A percentile compares a stretch with the other conserved stretches of the same genome.
Evolutionary conservation across 148 eudicot species (phyloP).

Genomic region (Rhododendron molle): DNA sequence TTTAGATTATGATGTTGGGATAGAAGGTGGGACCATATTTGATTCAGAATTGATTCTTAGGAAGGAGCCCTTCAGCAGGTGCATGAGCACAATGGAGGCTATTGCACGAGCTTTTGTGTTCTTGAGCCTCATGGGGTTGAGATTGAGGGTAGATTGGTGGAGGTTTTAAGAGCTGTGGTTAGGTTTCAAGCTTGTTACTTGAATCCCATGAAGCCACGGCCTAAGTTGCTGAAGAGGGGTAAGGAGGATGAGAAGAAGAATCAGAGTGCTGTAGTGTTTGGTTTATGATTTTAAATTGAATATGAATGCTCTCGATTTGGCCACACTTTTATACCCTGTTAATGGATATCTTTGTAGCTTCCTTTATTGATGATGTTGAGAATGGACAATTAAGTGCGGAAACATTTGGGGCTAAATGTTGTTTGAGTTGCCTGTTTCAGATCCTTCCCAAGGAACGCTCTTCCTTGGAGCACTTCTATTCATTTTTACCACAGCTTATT

Average conservation of each 20-base stretch:
- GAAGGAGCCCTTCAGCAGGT: slow-evolving; percentile 88
- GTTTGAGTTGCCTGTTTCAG: slow-evolving; percentile 86
- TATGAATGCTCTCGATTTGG: neutral
- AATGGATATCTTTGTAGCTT: neutral
- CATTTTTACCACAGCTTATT: slow-evolving; percentile 54
- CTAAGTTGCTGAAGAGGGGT: slow-evolving; percentile 38
- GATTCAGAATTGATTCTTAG: slow-evolving; percentile 78
- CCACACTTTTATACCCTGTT: neutral
- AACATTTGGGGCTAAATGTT: slow-evolving; percentile 41
- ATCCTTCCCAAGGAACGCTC: slow-evolving; percentile 67
- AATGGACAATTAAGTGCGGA: slow-evolving; percentile 21
- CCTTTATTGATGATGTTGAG: slow-evolving; percentile 4
- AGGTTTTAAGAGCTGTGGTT: slow-evolving; percentile 78
- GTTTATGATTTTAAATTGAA: neutral
- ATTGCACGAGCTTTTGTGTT: slow-evolving; percentile 73
- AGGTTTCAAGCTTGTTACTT: slow-evolving; percentile 56
- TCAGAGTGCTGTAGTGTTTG: neutral
- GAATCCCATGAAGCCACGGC: slow-evolving; percentile 59
- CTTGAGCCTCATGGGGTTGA: slow-evolving; percentile 68
- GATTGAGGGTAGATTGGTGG: slow-evolving; percentile 56
- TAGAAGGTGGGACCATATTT: slow-evolving; percentile 66
- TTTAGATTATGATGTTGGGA: slow-evolving; percentile 71
- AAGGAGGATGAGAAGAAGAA: slow-evolving; percentile 18
- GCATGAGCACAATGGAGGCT: slow-evolving; percentile 97
- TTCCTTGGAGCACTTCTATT: slow-evolving; percentile 44